phyloP scores from a whole-genome alignment of 257 asterid genomes.

The Solanum corneliomulleri region DNA sequence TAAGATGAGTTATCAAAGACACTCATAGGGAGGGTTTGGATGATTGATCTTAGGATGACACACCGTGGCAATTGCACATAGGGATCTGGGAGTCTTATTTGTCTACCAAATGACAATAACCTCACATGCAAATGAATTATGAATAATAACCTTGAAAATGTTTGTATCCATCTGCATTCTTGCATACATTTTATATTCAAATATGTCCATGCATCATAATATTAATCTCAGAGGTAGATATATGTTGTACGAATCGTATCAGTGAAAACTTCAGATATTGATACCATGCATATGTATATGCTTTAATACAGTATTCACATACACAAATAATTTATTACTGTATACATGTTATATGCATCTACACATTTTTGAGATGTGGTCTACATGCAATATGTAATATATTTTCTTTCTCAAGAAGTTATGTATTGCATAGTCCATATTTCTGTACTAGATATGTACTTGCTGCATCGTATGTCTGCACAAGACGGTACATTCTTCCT shows the following conservation, averaged over 20 bases:
- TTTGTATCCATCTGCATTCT: background rate
- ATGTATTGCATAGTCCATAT: background rate
- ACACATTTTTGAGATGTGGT: background rate
- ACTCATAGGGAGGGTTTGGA: background rate
- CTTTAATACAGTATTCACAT: background rate
- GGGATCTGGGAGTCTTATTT: background rate
- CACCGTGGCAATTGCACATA: background rate
- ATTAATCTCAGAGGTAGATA: background rate
- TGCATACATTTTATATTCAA: background rate
- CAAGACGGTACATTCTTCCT: background rate
- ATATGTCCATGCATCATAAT: background rate
- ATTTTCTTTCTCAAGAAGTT: background rate
- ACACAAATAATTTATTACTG: background rate
- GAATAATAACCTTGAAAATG: background rate
- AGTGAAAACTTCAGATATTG: background rate
- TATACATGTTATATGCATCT: background rate
- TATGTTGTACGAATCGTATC: background rate
- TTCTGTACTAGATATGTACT: background rate
- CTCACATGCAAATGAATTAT: background rate
- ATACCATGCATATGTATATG: background rate
- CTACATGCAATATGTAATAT: background rate
- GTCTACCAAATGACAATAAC: background rate
- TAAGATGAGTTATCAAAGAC: background rate
- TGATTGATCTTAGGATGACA: background rate
- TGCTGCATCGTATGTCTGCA: background rate